Evolutionary conservation across 805 yeast genomes (phyloP), one percentile per base, ranked within the genome.

Genomic region (Millerozyma acaciae): DNA sequence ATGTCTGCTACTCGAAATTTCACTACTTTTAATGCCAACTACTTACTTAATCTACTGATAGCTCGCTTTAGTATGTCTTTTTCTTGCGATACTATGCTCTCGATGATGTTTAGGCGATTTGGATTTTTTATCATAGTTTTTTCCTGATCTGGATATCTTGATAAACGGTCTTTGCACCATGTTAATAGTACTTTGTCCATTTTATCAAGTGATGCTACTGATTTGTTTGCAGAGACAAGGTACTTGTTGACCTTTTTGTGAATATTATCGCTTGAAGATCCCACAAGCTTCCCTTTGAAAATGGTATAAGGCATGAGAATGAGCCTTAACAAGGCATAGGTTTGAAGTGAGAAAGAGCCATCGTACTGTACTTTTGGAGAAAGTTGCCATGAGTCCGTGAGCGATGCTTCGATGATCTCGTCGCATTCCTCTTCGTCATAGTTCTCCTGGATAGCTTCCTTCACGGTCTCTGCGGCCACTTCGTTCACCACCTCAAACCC

Each of bases 341-440:
- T 62, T n/a, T 68, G 57, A 2, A 52, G 50, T 0, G 77, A 59
- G 8, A 73, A 68, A 14, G 53, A 55, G 2, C 81, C 84, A 28
- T 62, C 53, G 27, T 43, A 51, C 4, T 39, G 39, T 12, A 76
- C 43, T 27, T 56, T 54, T 16, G 72, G 51, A 23, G 72, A 67
- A 27, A 68, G 48, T 27, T 71, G 54, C 80, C 80, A 65, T 16
- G 63, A 47, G 3, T 54, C 57, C 2, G 49, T 45, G 23, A 40
- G 30, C 4, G 50, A 56, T n/a, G 45, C 51, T 3, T 59, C 61
- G n/a, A 16, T 36, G 6, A 50, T 55, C 12, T 34, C 43, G 4
- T 41, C 47, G 15, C 40, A 42, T 8, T 42, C 42, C 13, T 44
- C 43, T 10, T 34, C 50, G 4, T 43, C 46, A 8, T 36, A 31